Conservation (phyloP, 2,329 filamentous ascomycete genomes). For the Microascus cirrosus region DNA sequence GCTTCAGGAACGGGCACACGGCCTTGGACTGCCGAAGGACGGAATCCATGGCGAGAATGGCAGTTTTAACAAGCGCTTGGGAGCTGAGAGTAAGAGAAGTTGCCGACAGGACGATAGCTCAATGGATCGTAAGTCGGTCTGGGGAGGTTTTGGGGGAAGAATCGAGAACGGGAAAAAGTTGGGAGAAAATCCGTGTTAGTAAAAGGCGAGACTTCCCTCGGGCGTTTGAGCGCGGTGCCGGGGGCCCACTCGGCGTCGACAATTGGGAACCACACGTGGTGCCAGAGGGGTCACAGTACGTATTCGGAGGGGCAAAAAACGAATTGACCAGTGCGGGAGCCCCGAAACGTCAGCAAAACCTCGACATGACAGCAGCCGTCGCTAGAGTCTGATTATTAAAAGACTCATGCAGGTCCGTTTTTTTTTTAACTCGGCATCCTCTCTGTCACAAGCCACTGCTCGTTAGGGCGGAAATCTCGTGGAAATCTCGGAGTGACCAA, state of each 20-base stretch:
- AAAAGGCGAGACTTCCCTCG: not conserved
- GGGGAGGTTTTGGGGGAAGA: not conserved
- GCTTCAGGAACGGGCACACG: constrained; percentile 95
- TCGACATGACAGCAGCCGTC: not conserved
- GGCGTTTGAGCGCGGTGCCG: not conserved
- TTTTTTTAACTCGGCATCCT: not conserved
- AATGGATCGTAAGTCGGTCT: not conserved
- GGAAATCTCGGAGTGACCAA: not conserved
- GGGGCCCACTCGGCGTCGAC: not conserved
- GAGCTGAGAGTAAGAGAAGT: not conserved
- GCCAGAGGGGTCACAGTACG: not conserved
- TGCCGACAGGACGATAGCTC: not conserved
- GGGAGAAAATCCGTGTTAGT: not conserved
- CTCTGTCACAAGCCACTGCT: not conserved
- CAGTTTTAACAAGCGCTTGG: not conserved
- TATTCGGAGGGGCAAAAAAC: not conserved
- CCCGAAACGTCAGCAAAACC: not conserved
- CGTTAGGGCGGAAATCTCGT: not conserved
- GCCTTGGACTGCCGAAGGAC: constrained; percentile 90
- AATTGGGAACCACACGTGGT: not conserved
- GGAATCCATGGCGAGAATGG: constrained; percentile 63
- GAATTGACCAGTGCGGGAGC: not conserved
- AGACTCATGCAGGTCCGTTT: not conserved
- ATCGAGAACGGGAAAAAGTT: not conserved
- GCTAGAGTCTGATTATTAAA: not conserved